Evolutionary conservation across 306 rosid genomes (phyloP), one percentile per base, ranked within the genome.

Genomic region (barrel medic (Medicago truncatula)): DNA sequence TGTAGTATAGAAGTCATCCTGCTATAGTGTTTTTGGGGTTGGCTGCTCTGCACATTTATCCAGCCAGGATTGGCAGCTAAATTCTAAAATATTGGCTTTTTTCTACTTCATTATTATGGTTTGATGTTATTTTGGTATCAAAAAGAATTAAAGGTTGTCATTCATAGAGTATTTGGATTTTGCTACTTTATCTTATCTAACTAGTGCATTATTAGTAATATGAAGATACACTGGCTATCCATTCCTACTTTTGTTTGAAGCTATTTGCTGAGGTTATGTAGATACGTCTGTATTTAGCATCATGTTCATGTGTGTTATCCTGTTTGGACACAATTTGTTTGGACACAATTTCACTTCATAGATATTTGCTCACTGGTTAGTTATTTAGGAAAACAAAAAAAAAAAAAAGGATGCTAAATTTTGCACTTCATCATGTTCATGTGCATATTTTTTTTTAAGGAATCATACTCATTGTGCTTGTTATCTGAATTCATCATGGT

Each of bases 201-300:
- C 4, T 43, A 53, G 56, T 49, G 18, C 75, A 60, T 43, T 67
- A 38, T 16, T 31, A 50, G 43, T 59, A 39, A 23, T 53, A 13
- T 39, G 28, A 50, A 53, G 17, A 71, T 54, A 40, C 28, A 43
- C n/a, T 13, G 41, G 40, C 64, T 61, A 50, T 68, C 16, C 50
- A 39, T 39, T 39, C 43, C n/a, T 49, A 46, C 52, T 8, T 13
- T 18, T 38, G 63, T 75, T 57, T 67, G 56, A 60, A 59, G 41
- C 69, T 76, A 9, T 58, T 68, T 16, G 21, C 62, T 3, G 75
- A 69, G 82, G 76, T 36, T 11, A 25, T 17, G 62, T 74, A 28
- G 15, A 39, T 73, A 73, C 52, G 43, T 36, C 28, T 49, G 43
- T 68, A 41, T 21, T 25, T 59, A 21, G 57, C 70, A 57, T 65